Evolutionary conservation across 805 yeast genomes (phyloP), one percentile per base, ranked within the genome.

Genomic region (Ogataea nonfermentans): DNA sequence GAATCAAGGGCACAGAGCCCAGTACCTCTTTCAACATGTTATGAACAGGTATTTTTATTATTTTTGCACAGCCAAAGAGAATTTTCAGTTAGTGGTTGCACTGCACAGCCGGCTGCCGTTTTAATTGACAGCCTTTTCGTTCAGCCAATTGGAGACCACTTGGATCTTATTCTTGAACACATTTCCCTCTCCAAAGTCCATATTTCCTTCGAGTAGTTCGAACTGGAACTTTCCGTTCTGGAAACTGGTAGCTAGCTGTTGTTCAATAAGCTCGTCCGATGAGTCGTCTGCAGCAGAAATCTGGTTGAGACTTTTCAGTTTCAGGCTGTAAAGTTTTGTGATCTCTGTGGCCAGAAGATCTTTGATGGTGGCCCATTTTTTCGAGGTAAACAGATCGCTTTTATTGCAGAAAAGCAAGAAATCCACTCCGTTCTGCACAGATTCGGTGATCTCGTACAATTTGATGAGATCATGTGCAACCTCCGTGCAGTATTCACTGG

Each of bases 391-490:
- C 27, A 81, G 73, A 52, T 93, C 98, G 36, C 76, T 74, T 60
- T 91, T 91, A 66, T 91, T 91, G 46, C 93, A 80, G 12, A 90
- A 93, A 43, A 93, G 64, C 33, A 84, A 66, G 29, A 84, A 69
- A 56, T 86, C 91, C 15, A 84, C 72, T 3, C 95, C 95, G 46
- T 76, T 78, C 12, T 80, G 77, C 35, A 71, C 66, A 11, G 51
- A 43, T 56, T 87, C 97, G 2, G 91, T 78, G 12, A 70, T 53
- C 27, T 74, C 66, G 30, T 89, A 68, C 29, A 88, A 64, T 33
- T 74, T 68, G 57, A 80, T 73, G 46, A 88, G 62, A 44, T 75
- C 73, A 44, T 71, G 68, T 0, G 88, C 84, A 4, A 81, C 76
- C 29, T 59, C 67, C n/a, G 70, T 60, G 47, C 82, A 65, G 25